These are phyloP conservation scores for Yamadazyma laniorum DNA, from an alignment of 805 yeast genomes.

Conservation along the genomic window DNA sequence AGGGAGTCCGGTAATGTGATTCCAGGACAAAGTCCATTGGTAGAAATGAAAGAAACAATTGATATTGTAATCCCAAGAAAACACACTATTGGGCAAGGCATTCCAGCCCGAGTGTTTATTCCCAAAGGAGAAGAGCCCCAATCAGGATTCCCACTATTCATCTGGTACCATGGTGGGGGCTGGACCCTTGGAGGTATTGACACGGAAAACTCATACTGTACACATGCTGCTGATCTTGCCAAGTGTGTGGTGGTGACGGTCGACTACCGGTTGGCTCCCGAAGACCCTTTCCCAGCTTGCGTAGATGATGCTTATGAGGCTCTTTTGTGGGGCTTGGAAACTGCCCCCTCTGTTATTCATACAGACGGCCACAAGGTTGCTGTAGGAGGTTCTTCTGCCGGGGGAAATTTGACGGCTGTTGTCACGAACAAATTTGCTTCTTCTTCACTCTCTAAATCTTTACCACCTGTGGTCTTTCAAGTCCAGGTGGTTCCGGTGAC, in stretches of 20 bases:
- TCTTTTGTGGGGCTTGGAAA: constrained; percentile 24
- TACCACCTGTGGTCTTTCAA: constrained; percentile 39
- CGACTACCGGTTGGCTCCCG: constrained; percentile 53
- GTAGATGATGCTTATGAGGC: constrained; percentile 45
- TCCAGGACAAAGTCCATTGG: constrained; percentile 39
- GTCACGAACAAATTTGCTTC: constrained; percentile 31
- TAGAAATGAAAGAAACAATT: constrained; percentile 22
- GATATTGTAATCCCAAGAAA: constrained; percentile 33
- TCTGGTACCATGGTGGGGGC: constrained; percentile 48
- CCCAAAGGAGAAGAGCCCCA: constrained; percentile 33
- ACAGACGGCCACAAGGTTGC: constrained; percentile 33
- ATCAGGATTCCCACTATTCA: constrained; percentile 36
- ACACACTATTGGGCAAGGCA: constrained; percentile 20
- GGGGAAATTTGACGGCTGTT: constrained; percentile 40
- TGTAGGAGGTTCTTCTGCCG: constrained; percentile 49
- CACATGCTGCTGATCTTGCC: constrained; percentile 36
- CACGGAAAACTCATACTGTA: constrained; percentile 44
- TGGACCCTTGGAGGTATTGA: constrained; percentile 41
- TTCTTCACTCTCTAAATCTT: constrained; percentile 17
- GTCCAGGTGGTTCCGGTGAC: constrained; percentile 45
- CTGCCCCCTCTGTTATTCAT: constrained; percentile 18
- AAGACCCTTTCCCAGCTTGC: constrained; percentile 47
- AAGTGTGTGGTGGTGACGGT: constrained; percentile 42
- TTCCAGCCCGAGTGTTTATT: constrained; percentile 35
- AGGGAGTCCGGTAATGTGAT: constrained; percentile 38